Percentiles rank a stretch among this genome's conserved stretches.
These are phyloP conservation scores for Fusarium nanum DNA, from an alignment of 2,329 filamentous ascomycete species.

Conservation along the genomic window DNA sequence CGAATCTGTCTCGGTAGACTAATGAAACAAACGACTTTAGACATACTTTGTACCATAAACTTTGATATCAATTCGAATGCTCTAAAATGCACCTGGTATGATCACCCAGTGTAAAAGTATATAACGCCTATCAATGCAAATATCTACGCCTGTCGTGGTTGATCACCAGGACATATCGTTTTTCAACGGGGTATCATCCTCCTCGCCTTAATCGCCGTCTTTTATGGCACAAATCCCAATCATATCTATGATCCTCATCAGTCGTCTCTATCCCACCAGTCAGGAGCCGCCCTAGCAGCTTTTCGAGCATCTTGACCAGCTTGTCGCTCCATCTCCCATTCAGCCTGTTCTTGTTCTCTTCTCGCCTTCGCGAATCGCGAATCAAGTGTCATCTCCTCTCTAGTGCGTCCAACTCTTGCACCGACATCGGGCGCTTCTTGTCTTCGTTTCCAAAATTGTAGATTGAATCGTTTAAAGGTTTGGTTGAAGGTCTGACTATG, in stretches of 20 bases:
- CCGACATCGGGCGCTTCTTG: conserved; percentile 17
- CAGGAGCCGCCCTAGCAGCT: conserved; percentile 26
- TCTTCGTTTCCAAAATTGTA: conserved; percentile 30
- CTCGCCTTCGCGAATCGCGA: conserved; percentile 60
- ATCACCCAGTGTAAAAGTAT: conserved; percentile 8
- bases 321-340: conserved; percentile 46
- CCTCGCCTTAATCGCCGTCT: not conserved
- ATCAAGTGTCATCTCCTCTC: conserved; percentile 65
- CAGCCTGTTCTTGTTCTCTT: conserved; percentile 60
- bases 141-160: conserved; percentile 2
- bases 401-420: conserved; percentile 56
- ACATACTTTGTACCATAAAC: not conserved
- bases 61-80: not conserved
- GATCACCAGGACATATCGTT: conserved; percentile 9
- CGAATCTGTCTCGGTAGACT: conserved; percentile 15
- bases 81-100: not conserved
- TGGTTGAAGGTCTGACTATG: conserved; percentile 33
- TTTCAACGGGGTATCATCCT: conserved; percentile 38
- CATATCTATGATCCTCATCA: not conserved
- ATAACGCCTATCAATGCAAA: conserved; percentile 36
- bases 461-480: conserved; percentile 17
- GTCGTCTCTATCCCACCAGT: conserved; percentile 50
- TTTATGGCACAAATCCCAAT: too few relatives aligned
- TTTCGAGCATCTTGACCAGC: conserved; percentile 2
- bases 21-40: conserved; percentile 8